Evolutionary conservation across 371 early-diverging fungal species (phyloP).

Genomic region (Fennellomyces sp.): DNA sequence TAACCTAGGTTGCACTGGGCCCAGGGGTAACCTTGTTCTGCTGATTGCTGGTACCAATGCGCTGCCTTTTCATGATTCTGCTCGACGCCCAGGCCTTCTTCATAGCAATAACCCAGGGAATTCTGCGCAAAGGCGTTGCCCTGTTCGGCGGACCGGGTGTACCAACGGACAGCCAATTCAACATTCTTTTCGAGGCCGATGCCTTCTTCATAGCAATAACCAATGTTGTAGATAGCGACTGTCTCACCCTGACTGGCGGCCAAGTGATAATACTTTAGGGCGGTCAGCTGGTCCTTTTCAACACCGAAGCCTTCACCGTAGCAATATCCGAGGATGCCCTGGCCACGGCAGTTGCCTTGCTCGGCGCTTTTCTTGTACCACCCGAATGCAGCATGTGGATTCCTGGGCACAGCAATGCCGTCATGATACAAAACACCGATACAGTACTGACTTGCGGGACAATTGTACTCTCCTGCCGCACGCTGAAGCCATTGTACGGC

Average conservation of each 20-base stretch:
- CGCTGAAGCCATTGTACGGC: slow-evolving; percentile 46
- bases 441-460: slow-evolving; percentile 44
- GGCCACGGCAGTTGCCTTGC: slow-evolving; percentile 64
- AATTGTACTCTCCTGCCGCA: slow-evolving; percentile 49
- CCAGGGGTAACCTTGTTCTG: slow-evolving; percentile 58
- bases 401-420: slow-evolving; percentile 58
- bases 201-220: slow-evolving; percentile 85
- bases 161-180: slow-evolving; percentile 74
- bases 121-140: slow-evolving; percentile 85
- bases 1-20: slow-evolving; percentile 81
- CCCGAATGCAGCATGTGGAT: slow-evolving; percentile 56
- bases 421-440: slow-evolving; percentile 74
- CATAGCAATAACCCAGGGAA: slow-evolving; percentile 78
- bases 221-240: slow-evolving; percentile 82
- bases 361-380: slow-evolving; percentile 63
- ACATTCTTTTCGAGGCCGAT: slow-evolving; percentile 72
- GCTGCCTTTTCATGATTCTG: slow-evolving; percentile 36
- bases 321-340: slow-evolving; percentile 72
- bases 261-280: slow-evolving; percentile 71
- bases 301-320: slow-evolving; percentile 86
- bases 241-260: slow-evolving; percentile 68
- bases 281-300: slow-evolving; percentile 62
- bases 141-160: slow-evolving; percentile 65
- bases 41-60: slow-evolving; percentile 76
- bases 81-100: slow-evolving; percentile 74